These are phyloP conservation scores for Malassezia equina DNA, from an alignment of 1,284 basidiomycete genomes.

Conservation along the genomic window DNA sequence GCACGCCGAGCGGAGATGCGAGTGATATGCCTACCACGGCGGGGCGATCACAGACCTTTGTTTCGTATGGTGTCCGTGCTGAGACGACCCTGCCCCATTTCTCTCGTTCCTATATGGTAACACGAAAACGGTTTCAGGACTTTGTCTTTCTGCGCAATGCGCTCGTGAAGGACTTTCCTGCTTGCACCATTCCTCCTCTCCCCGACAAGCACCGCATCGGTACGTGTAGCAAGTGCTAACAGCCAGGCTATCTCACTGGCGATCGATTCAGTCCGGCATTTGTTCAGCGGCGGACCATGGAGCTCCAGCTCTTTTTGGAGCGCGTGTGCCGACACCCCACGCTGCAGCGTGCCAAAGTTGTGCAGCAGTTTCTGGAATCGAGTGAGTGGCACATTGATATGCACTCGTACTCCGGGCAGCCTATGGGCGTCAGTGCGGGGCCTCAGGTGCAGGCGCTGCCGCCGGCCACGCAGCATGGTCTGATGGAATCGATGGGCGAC, in stretches of 20 bases:
- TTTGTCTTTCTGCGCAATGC: constrained; percentile 88
- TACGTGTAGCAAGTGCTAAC: not conserved
- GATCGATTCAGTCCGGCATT: constrained; percentile 95
- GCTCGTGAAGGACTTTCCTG: constrained; percentile 82
- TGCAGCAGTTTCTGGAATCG: constrained; percentile 85
- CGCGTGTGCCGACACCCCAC: constrained; percentile 84
- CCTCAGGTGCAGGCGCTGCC: constrained; percentile 13
- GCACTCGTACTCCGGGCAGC: constrained; percentile 35
- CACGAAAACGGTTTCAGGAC: constrained; percentile 85
- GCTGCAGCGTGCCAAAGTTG: constrained; percentile 76
- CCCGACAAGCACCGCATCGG: constrained; percentile 88
- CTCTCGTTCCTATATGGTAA: constrained; percentile 54
- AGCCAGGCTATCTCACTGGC: constrained; percentile 70
- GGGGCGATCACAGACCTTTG: constrained; percentile 66
- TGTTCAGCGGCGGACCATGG: constrained; percentile 76
- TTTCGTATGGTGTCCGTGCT: constrained; percentile 82
- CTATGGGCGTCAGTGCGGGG: constrained; percentile 6
- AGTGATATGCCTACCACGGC: not conserved
- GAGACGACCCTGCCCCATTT: constrained; percentile 77
- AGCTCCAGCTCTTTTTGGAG: constrained; percentile 89
- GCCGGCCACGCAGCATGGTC: constrained; percentile 19
- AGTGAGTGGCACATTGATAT: constrained; percentile 68
- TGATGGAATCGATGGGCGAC: constrained; percentile 76
- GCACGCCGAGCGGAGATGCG: constrained; percentile 49
- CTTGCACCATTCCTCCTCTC: constrained; percentile 86